Evolutionary conservation across 176 grass and related monocot species (phyloP).

Genomic region (Panicum miliaceum): DNA sequence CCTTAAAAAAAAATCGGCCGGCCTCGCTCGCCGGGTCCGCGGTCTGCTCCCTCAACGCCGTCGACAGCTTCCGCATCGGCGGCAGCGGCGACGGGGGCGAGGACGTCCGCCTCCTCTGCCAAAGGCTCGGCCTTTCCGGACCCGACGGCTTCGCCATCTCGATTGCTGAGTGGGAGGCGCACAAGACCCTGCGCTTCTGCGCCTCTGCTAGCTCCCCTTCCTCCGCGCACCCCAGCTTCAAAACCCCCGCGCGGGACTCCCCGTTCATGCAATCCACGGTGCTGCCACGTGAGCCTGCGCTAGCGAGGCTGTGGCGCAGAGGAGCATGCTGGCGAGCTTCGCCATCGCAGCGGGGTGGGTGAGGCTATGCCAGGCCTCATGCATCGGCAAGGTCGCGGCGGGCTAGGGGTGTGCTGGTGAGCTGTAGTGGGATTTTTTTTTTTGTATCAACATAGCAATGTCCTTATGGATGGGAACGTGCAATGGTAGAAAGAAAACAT

Average conservation of each 20-base stretch:
- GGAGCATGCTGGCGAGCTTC: no score
- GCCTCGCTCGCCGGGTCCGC: conserved; percentile 38
- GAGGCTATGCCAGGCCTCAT: no score
- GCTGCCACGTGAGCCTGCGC: no score
- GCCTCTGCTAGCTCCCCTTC: background rate
- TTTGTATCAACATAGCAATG: no score
- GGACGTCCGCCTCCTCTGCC: conserved; percentile 58
- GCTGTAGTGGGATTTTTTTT: no score
- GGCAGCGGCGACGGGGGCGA: conserved; percentile 57
- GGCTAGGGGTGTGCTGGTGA: no score
- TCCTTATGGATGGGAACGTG: no score
- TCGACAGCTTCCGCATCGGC: conserved; percentile 71
- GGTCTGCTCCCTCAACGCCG: conserved; percentile 43
- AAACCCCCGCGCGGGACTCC: background rate
- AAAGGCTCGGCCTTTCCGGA: conserved; percentile 61
- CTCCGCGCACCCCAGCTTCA: background rate
- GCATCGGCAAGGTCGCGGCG: no score
- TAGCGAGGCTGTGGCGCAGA: no score
- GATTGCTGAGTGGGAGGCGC: conserved; percentile 58
- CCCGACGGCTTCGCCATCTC: conserved; percentile 69
- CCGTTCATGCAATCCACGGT: no score
- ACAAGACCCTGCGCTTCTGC: conserved; percentile 45
- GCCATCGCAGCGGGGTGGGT: no score
- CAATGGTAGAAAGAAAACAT: no score
- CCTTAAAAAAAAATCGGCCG: background rate